These are phyloP conservation scores for Trichoderma parareesei DNA, from an alignment of 495 filamentous ascomycete genomes.

Conservation along the genomic window DNA sequence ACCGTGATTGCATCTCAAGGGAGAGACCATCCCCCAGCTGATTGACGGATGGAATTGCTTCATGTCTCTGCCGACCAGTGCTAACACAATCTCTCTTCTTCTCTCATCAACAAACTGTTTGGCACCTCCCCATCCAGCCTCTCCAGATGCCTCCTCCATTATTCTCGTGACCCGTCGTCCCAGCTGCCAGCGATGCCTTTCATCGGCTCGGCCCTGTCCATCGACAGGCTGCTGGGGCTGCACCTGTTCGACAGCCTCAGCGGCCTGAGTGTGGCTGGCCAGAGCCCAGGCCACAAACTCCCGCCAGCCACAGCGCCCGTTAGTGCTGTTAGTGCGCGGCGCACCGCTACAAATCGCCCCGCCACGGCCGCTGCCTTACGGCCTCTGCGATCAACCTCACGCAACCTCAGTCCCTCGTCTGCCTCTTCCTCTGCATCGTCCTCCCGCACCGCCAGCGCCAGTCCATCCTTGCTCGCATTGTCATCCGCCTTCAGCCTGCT, in stretches of 20 bases:
- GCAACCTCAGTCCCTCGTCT: not conserved
- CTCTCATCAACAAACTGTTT: not conserved
- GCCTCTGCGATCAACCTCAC: too few relatives aligned
- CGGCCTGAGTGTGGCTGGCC: not conserved
- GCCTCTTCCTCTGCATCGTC: not conserved
- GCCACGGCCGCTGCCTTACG: not conserved
- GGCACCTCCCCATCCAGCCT: not conserved
- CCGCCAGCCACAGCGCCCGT: not conserved
- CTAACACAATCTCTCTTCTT: too few relatives aligned
- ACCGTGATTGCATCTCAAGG: too few relatives aligned
- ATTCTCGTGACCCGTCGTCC: not conserved
- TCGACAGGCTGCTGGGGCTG: constrained; percentile 4
- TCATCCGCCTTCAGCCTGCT: not conserved
- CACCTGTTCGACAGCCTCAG: constrained; percentile 1
- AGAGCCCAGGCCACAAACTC: not conserved
- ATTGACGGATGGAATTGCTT: too few relatives aligned
- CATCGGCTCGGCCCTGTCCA: not conserved
- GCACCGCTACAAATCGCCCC: constrained; percentile 1
- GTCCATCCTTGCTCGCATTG: not conserved
- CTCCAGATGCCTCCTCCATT: not conserved
- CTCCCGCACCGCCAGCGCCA: not conserved
- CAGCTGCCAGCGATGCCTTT: not conserved
- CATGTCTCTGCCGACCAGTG: too few relatives aligned
- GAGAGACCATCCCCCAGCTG: too few relatives aligned
- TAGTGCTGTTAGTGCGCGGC: not conserved